Percentiles rank a stretch among this genome's conserved stretches.
phyloP scores from a whole-genome alignment of 345 rosid genomes.

The Mallotus nudiflorus region DNA sequence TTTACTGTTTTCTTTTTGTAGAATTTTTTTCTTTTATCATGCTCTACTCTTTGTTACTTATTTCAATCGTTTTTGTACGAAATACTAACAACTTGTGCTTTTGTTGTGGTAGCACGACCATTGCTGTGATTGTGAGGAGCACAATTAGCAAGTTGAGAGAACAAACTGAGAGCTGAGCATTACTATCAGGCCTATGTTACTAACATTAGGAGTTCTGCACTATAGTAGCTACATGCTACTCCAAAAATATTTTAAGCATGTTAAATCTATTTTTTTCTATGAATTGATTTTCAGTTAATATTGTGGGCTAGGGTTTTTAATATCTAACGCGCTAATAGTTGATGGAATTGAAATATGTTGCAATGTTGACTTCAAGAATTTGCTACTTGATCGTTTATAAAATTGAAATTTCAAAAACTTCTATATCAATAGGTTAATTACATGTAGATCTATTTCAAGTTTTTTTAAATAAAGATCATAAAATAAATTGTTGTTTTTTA shows the following conservation, averaged over 20 bases:
- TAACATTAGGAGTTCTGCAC: background rate
- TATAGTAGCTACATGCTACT: background rate
- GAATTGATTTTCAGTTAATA: background rate
- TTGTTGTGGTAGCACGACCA: slow-evolving; percentile 50
- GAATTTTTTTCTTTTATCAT: background rate
- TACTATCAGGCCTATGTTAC: background rate
- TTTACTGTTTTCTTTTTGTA: background rate
- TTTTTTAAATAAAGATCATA: no score
- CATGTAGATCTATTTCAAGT: no score
- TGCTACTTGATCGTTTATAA: no score
- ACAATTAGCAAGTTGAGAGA: slow-evolving; percentile 69
- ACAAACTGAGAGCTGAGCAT: slow-evolving; percentile 57
- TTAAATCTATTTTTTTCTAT: background rate
- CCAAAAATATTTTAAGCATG: slow-evolving; percentile 14
- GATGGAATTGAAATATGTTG: no score
- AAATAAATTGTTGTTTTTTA: no score
- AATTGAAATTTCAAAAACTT: no score
- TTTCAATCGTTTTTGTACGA: background rate
- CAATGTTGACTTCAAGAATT: no score
- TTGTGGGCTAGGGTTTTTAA: background rate
- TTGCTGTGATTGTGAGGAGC: slow-evolving; percentile 75
- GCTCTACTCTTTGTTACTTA: background rate
- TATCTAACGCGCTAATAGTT: no score
- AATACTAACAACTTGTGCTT: background rate
- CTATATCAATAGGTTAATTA: no score